Conservation (phyloP, 2,329 filamentous ascomycete species). For the Colletotrichum eleusines region DNA sequence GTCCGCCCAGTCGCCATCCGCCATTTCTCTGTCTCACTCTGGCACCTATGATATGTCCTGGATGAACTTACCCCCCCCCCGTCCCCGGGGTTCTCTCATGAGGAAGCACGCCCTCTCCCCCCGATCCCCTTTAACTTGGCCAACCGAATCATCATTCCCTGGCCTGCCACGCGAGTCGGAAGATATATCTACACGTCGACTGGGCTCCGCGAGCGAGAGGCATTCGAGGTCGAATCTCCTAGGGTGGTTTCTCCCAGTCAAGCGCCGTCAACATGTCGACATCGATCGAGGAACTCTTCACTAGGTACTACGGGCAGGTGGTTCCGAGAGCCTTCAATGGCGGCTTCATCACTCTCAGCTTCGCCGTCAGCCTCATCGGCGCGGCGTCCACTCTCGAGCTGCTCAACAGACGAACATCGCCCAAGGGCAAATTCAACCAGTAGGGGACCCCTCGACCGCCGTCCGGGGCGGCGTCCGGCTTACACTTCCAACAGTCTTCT, state of each 20-base stretch:
- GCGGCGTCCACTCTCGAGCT: constrained; percentile 85
- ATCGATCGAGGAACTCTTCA: constrained; percentile 49
- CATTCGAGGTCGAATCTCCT: constrained; percentile 26
- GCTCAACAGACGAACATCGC: constrained; percentile 80
- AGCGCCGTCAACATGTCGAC: constrained; percentile 32
- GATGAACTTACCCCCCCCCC: background rate
- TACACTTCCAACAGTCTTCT: constrained; percentile 62
- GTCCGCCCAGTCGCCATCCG: constrained; percentile 23
- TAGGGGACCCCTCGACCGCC: constrained; percentile 52
- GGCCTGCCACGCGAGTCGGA: constrained; percentile 26
- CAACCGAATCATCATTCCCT: constrained; percentile 15
- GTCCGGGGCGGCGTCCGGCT: background rate
- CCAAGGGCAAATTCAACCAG: constrained; percentile 77
- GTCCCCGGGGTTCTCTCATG: constrained; percentile 8
- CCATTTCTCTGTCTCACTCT: constrained; percentile 37
- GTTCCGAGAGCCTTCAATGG: constrained; percentile 64
- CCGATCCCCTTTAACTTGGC: constrained; percentile 16
- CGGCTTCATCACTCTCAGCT: constrained; percentile 78
- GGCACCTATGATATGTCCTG: constrained; percentile 38
- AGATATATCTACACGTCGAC: constrained; percentile 28
- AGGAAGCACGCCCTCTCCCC: constrained; percentile 15
- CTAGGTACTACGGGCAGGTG: constrained; percentile 57
- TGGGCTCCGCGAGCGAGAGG: constrained; percentile 25
- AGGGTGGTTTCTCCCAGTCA: constrained; percentile 24
- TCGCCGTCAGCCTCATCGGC: constrained; percentile 81